phyloP scores from a whole-genome alignment of 106 monocot genomes.

The Dendrobium catenatum region DNA sequence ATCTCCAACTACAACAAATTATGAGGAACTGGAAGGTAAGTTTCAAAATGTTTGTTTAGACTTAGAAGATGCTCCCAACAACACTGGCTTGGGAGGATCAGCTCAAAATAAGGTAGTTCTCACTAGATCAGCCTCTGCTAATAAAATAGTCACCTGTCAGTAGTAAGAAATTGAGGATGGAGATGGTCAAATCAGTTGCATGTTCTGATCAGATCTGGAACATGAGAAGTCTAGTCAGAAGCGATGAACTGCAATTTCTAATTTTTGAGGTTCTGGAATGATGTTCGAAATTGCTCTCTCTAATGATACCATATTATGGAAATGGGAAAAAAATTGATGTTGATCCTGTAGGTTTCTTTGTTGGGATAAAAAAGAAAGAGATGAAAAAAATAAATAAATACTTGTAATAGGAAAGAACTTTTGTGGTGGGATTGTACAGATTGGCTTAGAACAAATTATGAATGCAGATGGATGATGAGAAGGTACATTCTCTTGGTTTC shows the following conservation, averaged over 20 bases:
- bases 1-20: constrained; percentile 12
- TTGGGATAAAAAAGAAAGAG: not conserved
- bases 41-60: constrained; percentile 17
- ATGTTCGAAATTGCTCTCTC: not conserved
- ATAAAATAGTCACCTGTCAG: not conserved
- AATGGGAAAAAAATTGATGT: no score
- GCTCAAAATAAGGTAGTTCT: not conserved
- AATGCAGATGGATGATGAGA: not conserved
- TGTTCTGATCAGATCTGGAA: no score
- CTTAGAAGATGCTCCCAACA: constrained; percentile 4
- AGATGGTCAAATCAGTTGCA: not conserved
- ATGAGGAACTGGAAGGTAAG: constrained; percentile 17
- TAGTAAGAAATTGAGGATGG: not conserved
- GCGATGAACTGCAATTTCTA: no score
- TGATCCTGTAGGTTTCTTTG: not conserved
- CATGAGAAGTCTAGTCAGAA: no score
- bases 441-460: not conserved
- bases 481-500: not conserved
- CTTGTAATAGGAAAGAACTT: not conserved
- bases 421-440: not conserved
- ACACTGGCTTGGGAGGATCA: not conserved
- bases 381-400: not conserved
- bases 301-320: not conserved
- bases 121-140: not conserved
- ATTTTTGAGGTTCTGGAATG: not conserved